Conservation (phyloP, 345 rosid species). For the Zanthoxylum bungeanum region DNA sequence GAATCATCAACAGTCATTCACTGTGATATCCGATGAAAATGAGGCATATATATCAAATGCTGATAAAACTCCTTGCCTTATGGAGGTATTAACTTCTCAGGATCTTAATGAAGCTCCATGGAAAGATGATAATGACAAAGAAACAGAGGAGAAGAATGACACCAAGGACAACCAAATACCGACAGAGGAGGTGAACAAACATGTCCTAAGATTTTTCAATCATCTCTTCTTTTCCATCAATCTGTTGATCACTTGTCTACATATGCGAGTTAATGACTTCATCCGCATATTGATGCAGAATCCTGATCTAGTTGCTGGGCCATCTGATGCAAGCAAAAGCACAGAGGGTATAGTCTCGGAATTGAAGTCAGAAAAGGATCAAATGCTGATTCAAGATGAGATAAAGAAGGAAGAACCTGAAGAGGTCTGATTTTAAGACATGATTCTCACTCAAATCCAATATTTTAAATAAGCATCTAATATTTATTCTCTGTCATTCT, state of each 20-base stretch:
- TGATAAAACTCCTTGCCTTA: not conserved
- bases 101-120: slow-evolving; percentile 2
- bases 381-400: slow-evolving; percentile 19
- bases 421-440: slow-evolving; percentile 25
- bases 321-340: not conserved
- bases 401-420: slow-evolving; percentile 23
- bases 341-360: not conserved
- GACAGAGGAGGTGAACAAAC: slow-evolving; percentile 18
- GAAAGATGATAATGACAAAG: not conserved
- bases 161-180: not conserved
- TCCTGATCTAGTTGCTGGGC: not conserved
- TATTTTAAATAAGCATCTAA: not conserved
- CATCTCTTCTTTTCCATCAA: not conserved
- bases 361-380: not conserved
- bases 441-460: slow-evolving; percentile 1
- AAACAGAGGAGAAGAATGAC: slow-evolving; percentile 8
- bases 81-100: slow-evolving; percentile 8
- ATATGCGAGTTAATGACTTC: not conserved
- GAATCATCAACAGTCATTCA: slow-evolving; percentile 1
- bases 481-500: not conserved
- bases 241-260: not conserved
- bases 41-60: not conserved
- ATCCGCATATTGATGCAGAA: not conserved
- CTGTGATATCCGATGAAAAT: slow-evolving; percentile 1
- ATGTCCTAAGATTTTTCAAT: not conserved